Percentiles rank a stretch among this genome's conserved stretches.
phyloP scores from a whole-genome alignment of 768 basidiomycete genomes.

The Leccinum broughii region DNA sequence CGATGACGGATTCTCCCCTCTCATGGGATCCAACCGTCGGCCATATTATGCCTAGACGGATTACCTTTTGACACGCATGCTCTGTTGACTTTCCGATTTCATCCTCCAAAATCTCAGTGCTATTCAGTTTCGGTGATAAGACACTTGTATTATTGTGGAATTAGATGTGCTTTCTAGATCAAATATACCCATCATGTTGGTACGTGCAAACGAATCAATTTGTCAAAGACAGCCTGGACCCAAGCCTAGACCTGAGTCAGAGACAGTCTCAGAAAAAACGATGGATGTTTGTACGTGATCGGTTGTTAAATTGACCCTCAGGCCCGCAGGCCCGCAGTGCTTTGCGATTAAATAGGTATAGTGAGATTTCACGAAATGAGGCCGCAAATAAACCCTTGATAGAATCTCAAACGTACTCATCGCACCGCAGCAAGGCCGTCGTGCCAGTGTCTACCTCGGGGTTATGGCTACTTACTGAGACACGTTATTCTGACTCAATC shows the following conservation, averaged over 20 bases:
- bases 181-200: constrained; percentile 23
- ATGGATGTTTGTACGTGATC: constrained; percentile 17
- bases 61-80: neutral
- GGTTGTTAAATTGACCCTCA: neutral
- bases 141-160: constrained; percentile 20
- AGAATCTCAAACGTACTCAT: constrained; percentile 1
- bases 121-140: constrained; percentile 11
- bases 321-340: constrained; percentile 1
- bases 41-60: constrained; percentile 31
- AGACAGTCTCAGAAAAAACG: neutral
- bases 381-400: constrained; percentile 1
- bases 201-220: neutral
- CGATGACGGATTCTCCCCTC: constrained; percentile 43
- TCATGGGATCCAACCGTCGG: constrained; percentile 48
- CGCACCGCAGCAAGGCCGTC: neutral
- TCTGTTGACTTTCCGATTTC: too few relatives aligned
- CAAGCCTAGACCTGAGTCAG: neutral
- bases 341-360: constrained; percentile 1
- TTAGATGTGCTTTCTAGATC: constrained; percentile 21
- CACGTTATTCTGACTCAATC: neutral
- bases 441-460: neutral
- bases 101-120: neutral
- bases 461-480: constrained; percentile 2
- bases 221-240: neutral
- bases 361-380: neutral